Percentiles rank a stretch among this genome's conserved stretches.
phyloP scores from a whole-genome alignment of 192 early-diverging fungal species.

The Geranomyces michiganensis region DNA sequence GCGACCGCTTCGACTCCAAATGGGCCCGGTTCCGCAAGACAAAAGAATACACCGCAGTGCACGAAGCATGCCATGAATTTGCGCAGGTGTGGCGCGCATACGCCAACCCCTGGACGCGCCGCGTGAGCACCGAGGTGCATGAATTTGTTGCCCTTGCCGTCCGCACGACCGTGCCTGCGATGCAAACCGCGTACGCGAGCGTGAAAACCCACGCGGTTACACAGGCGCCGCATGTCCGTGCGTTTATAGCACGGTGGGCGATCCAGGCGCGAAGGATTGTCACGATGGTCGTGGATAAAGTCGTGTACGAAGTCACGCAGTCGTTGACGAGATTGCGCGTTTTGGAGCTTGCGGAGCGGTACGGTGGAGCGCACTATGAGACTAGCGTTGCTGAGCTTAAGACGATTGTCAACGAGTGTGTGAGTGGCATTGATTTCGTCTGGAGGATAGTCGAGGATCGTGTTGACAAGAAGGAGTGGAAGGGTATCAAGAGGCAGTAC shows the following conservation, averaged over 20 bases:
- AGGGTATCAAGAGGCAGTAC: neutral
- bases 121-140: conserved; percentile 9
- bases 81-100: neutral
- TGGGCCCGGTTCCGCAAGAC: conserved; percentile 20
- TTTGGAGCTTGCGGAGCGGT: neutral
- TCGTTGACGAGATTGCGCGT: neutral
- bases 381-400: neutral
- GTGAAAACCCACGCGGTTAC: neutral
- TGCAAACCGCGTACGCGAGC: neutral
- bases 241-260: neutral
- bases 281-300: neutral
- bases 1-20: neutral
- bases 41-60: conserved; percentile 1
- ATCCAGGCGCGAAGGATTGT: neutral
- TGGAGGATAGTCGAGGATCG: conserved; percentile 24
- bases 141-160: conserved; percentile 5
- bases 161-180: neutral
- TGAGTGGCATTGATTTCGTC: conserved; percentile 18
- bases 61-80: neutral
- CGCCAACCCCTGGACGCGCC: conserved; percentile 6
- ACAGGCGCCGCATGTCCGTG: neutral
- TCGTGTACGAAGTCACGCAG: neutral
- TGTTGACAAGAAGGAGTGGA: conserved; percentile 18
- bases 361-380: neutral
- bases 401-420: neutral